Percentiles rank a stretch among this genome's conserved stretches.
Conservation (phyloP, 2,329 filamentous ascomycete species). For the Trichoderma sp. region DNA sequence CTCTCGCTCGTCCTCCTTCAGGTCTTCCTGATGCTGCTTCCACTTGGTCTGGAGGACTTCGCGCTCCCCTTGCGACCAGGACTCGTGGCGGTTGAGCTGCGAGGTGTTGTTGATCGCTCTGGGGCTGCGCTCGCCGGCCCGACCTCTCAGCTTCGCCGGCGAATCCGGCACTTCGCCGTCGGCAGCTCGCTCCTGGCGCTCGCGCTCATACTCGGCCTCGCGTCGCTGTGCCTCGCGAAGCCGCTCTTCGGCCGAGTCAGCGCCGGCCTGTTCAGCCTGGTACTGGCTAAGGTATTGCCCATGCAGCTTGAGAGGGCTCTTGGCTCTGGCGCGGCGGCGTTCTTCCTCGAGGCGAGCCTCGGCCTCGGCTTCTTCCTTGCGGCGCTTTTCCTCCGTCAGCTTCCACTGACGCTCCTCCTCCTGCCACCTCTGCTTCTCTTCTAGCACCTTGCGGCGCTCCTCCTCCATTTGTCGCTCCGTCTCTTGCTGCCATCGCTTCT, state of each 20-base stretch:
- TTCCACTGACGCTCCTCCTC: slow-evolving; percentile 78
- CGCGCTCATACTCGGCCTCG: slow-evolving; percentile 63
- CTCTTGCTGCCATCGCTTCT: slow-evolving; percentile 68
- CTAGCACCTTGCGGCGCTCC: slow-evolving; percentile 62
- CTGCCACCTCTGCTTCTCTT: slow-evolving; percentile 74
- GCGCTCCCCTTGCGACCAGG: slow-evolving; percentile 66
- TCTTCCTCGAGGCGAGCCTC: slow-evolving; percentile 69
- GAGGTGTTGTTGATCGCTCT: slow-evolving; percentile 18
- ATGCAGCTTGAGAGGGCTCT: slow-evolving; percentile 69
- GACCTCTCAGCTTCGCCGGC: slow-evolving; percentile 30
- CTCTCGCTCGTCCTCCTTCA: slow-evolving; percentile 35
- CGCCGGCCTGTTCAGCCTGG: slow-evolving; percentile 63
- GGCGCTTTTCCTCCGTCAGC: slow-evolving; percentile 70
- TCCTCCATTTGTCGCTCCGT: slow-evolving; percentile 60
- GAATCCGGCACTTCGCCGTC: slow-evolving; percentile 41
- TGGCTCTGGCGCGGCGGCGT: slow-evolving; percentile 61
- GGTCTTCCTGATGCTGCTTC: slow-evolving; percentile 47
- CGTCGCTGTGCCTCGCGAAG: slow-evolving; percentile 71
- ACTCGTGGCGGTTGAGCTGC: slow-evolving; percentile 56
- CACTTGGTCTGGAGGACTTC: slow-evolving; percentile 62
- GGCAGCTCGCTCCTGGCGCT: slow-evolving; percentile 54
- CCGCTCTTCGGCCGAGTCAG: slow-evolving; percentile 50
- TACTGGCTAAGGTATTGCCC: slow-evolving; percentile 89
- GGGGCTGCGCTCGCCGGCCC: slow-evolving; percentile 28
- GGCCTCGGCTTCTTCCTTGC: slow-evolving; percentile 71